Conservation (phyloP, 331 rosid genomes). For the Pyracantha coccinea region DNA sequence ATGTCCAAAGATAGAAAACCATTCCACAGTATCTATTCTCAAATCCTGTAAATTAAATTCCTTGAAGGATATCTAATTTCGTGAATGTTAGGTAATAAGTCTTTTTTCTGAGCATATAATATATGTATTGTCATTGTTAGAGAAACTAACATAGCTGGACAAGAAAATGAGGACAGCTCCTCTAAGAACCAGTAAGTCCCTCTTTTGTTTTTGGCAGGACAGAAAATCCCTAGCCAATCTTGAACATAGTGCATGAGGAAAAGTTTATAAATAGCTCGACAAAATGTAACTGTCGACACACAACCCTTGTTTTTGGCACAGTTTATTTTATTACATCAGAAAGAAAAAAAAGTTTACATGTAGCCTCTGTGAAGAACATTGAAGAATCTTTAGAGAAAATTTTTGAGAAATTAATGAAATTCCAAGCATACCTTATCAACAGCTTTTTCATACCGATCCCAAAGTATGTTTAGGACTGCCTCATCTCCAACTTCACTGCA, state of each 20-base stretch:
- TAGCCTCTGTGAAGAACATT: conserved; percentile 15
- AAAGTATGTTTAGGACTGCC: conserved; percentile 71
- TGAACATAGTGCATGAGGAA: background rate
- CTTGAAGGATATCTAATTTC: background rate
- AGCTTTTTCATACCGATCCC: conserved; percentile 69
- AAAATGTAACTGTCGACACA: background rate
- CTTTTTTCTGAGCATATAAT: background rate
- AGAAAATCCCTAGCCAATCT: background rate
- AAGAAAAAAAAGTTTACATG: background rate
- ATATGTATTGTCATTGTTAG: background rate
- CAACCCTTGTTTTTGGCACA: background rate
- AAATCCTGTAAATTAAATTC: background rate
- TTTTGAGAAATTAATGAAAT: background rate
- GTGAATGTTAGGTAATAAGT: background rate
- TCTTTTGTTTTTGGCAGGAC: background rate
- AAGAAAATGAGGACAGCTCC: background rate
- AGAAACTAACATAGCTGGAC: background rate
- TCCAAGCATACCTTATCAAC: conserved; percentile 65
- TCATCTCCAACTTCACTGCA: conserved; percentile 85
- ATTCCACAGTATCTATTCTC: background rate
- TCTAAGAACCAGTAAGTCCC: background rate
- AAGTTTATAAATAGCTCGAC: background rate
- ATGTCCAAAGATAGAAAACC: background rate
- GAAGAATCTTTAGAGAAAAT: background rate
- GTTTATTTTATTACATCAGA: background rate